phyloP scores from a whole-genome alignment of 2,329 filamentous ascomycete genomes.

The Alternaria infectoria region DNA sequence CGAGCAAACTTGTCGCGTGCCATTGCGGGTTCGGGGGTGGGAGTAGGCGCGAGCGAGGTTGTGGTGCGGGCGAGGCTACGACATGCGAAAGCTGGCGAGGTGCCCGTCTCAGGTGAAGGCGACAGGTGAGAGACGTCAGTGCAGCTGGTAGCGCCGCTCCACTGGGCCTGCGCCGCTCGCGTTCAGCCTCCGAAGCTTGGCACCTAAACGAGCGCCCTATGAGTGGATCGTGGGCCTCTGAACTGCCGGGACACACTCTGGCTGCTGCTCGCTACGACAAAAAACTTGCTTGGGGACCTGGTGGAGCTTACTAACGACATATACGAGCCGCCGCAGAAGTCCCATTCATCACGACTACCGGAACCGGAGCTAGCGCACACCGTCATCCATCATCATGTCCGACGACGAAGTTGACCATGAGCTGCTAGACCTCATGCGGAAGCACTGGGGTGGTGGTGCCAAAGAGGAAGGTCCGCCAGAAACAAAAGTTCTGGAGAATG shows the following conservation, averaged over 20 bases:
- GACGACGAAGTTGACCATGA: slow-evolving; percentile 92
- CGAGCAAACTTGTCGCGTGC: slow-evolving; percentile 57
- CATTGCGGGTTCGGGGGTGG: slow-evolving; percentile 42
- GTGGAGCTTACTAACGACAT: background rate
- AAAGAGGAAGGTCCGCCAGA: slow-evolving; percentile 66
- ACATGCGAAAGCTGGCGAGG: slow-evolving; percentile 23
- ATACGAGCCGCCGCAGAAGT: background rate
- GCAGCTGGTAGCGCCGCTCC: slow-evolving; percentile 23
- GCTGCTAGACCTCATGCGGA: slow-evolving; percentile 81
- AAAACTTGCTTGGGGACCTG: background rate
- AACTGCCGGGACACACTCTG: slow-evolving; percentile 4
- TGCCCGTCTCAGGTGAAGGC: slow-evolving; percentile 18
- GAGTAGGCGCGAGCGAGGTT: slow-evolving; percentile 7
- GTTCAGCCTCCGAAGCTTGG: slow-evolving; percentile 36
- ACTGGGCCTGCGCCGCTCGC: slow-evolving; percentile 11
- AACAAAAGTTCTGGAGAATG: slow-evolving; percentile 80
- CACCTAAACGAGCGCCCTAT: slow-evolving; percentile 25
- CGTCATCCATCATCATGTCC: slow-evolving; percentile 65
- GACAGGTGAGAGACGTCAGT: slow-evolving; percentile 35
- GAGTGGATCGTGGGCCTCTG: slow-evolving; percentile 15
- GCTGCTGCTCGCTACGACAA: background rate
- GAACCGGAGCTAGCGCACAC: slow-evolving; percentile 7
- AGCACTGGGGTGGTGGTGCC: slow-evolving; percentile 71
- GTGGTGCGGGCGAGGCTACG: slow-evolving; percentile 17
- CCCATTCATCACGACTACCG: slow-evolving; percentile 3